Conservation (phyloP, 2,329 filamentous ascomycete genomes). For the Stromatinia cepivora region DNA sequence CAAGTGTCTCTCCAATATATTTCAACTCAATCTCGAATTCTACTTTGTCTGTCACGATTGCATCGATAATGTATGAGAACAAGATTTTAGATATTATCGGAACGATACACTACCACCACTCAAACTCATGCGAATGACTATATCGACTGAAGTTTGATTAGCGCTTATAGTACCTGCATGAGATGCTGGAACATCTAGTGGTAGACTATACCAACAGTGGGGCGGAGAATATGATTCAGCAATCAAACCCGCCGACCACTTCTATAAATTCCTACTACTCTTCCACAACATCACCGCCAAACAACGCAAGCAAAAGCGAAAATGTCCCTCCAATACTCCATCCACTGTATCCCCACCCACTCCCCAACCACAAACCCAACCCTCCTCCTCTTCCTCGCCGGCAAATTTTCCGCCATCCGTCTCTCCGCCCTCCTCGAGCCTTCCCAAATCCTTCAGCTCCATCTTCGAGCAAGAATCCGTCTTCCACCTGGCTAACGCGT, state of each 20-base stretch:
- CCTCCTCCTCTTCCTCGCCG: conserved; percentile 33
- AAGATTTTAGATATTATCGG: too few relatives aligned
- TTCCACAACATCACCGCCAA: background rate
- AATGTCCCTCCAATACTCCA: conserved; percentile 31
- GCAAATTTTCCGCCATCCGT: conserved; percentile 36
- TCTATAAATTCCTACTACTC: background rate
- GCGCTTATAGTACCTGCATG: conserved; percentile 2
- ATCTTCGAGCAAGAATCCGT: conserved; percentile 40
- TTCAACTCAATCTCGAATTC: too few relatives aligned
- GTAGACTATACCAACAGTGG: background rate
- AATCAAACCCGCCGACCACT: too few relatives aligned
- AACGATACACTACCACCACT: too few relatives aligned
- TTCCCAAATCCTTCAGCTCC: conserved; percentile 38
- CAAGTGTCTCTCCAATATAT: too few relatives aligned
- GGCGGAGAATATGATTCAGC: background rate
- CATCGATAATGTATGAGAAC: too few relatives aligned
- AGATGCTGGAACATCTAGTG: background rate
- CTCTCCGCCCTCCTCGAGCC: conserved; percentile 39
- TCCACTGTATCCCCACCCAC: conserved; percentile 24
- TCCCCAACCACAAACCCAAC: conserved; percentile 27
- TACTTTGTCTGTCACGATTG: too few relatives aligned
- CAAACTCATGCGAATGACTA: background rate
- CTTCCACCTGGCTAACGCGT: conserved; percentile 37
- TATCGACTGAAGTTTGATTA: background rate
- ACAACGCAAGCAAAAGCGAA: background rate